Base-by-base conservation (phyloP, 2,329 filamentous ascomycete species). In the Pseudocercospora macadamiae region DNA sequence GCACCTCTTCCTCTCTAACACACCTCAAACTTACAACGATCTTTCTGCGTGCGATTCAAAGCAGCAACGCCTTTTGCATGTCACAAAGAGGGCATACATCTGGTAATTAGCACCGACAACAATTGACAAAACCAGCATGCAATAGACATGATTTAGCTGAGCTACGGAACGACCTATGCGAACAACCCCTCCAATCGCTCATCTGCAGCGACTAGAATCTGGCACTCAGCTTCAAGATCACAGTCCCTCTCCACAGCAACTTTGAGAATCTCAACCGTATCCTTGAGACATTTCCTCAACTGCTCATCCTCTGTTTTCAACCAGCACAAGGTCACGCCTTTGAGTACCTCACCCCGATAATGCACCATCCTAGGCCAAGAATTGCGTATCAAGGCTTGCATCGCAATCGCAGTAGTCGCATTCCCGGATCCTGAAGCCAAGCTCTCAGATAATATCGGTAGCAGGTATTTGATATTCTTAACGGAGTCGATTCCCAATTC, bases 361-460 rank as follows among this genome's bases (percentile, higher is more conserved):
- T 77, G 75, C 51, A 77, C 74, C 4, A 96, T 76, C 3, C 91
- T 80, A 9, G 89, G 88, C 86, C 91, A 92, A 59, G 84, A 85
- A 59, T 82, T 86, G 10, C 81, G 65, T 9, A 96, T 75, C 12
- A 88, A 75, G 0, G 77, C 75, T 53, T 85, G 81, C 19, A 91
- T 67, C 1, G 85, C 80, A 16, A 77, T 71, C 2, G 82, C 72
- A 0, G 85, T 83, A 78, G 1, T 81, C 78, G 69, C 95, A 86
- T 68, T 92, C 86, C 2, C 83, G 80, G 95, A 90, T 0, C 90
- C 89, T 67, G 93, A 89, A 0, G 83, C 81, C 54, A 96, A 77
- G 8, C 88, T 83, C 36, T 79, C 77, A 2, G 85, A 84, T 8
- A 91, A 73, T 63, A 93, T 79, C 0, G 89, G 86, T 0, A 96